Conservation (phyloP, 2,329 filamentous ascomycete species). For the Phialophora tarda region DNA sequence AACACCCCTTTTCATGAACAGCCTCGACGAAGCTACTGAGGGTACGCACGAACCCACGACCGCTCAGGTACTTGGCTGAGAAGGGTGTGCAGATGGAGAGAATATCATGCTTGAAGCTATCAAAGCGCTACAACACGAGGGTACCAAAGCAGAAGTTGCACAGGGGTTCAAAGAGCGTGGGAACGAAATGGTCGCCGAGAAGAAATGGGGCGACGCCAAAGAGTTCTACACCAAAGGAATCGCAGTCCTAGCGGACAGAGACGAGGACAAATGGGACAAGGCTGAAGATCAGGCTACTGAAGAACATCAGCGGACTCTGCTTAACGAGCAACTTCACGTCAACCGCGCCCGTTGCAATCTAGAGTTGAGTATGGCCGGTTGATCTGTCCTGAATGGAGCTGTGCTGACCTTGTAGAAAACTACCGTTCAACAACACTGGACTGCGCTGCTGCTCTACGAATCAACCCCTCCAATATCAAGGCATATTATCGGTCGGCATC, state of each 20-base stretch:
- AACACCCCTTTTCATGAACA: constrained; percentile 93
- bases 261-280: constrained; percentile 55
- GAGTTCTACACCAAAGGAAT: constrained; percentile 94
- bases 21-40: constrained; percentile 68
- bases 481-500: constrained; percentile 84
- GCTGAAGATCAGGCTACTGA: constrained; percentile 63
- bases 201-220: constrained; percentile 79
- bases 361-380: constrained; percentile 67
- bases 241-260: constrained; percentile 63
- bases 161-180: constrained; percentile 87
- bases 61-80: constrained; percentile 28
- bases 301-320: constrained; percentile 64
- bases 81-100: constrained; percentile 60
- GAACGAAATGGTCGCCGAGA: constrained; percentile 80
- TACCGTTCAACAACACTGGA: constrained; percentile 85
- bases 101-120: constrained; percentile 86
- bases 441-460: constrained; percentile 75
- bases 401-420: constrained; percentile 64
- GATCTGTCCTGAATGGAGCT: constrained; percentile 2
- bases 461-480: constrained; percentile 84
- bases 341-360: constrained; percentile 92
- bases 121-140: constrained; percentile 89
- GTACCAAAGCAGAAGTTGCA: constrained; percentile 81
- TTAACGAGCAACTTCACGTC: constrained; percentile 77
- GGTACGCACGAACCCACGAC: constrained; percentile 44